phyloP scores from a whole-genome alignment of 192 early-diverging fungal genomes.

The Coemansia sp. region DNA sequence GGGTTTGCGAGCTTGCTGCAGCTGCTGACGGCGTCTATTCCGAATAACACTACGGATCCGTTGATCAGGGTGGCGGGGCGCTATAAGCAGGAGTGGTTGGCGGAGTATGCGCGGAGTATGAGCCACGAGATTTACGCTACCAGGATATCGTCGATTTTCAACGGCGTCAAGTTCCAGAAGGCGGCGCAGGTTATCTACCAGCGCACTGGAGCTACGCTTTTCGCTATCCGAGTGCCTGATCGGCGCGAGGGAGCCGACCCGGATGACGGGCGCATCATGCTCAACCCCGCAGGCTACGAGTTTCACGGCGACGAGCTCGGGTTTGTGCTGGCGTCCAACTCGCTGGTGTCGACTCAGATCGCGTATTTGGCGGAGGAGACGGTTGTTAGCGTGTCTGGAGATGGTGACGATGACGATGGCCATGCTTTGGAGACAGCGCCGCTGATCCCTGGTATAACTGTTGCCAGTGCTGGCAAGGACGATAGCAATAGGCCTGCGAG shows the following conservation, averaged over 20 bases:
- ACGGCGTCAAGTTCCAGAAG: conserved; percentile 56
- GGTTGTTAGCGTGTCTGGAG: conserved; percentile 6
- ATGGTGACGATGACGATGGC: background rate
- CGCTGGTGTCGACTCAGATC: conserved; percentile 46
- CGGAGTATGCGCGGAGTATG: conserved; percentile 62
- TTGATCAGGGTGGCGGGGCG: conserved; percentile 31
- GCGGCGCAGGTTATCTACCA: conserved; percentile 59
- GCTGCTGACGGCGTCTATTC: conserved; percentile 65
- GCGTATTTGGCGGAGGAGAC: conserved; percentile 38
- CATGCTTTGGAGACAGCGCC: conserved; percentile 16
- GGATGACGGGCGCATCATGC: conserved; percentile 31
- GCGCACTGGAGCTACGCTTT: conserved; percentile 59
- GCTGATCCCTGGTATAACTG: conserved; percentile 22
- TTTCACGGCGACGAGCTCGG: conserved; percentile 62
- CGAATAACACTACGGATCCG: conserved; percentile 50
- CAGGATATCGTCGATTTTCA: conserved; percentile 45
- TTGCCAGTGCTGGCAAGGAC: conserved; percentile 3
- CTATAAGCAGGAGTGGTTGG: conserved; percentile 51
- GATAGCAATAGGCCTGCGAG: background rate
- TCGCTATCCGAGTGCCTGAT: conserved; percentile 53
- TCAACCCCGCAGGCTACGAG: conserved; percentile 61
- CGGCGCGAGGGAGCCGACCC: background rate
- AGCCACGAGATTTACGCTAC: conserved; percentile 66
- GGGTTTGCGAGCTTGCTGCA: conserved; percentile 70
- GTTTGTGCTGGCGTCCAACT: conserved; percentile 57